These are phyloP conservation scores for Helicostylum pulchrum DNA, from an alignment of 192 early-diverging fungal species.

Conservation along the genomic window DNA sequence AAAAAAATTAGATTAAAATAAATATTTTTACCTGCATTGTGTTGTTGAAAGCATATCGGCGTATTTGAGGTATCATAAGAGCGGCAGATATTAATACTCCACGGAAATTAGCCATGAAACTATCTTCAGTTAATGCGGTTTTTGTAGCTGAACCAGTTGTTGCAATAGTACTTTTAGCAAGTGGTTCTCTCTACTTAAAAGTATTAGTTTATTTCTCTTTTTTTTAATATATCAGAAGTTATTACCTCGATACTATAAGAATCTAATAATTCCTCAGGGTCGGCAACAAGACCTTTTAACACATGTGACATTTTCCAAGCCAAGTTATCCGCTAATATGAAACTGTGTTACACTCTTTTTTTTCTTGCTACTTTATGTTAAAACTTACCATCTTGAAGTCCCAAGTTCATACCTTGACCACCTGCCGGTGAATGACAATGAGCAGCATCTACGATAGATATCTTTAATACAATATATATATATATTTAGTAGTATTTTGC, in stretches of 20 bases:
- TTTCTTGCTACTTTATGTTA: not conserved
- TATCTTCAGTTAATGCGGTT: not conserved
- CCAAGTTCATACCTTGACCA: constrained; percentile 44
- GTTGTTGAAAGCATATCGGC: not conserved
- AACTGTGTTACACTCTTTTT: not conserved
- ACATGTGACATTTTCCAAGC: constrained; percentile 49
- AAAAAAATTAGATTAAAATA: no score
- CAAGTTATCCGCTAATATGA: constrained; percentile 36
- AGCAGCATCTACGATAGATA: constrained; percentile 29
- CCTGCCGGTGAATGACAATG: constrained; percentile 38
- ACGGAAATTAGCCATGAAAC: not conserved
- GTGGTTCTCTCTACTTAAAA: constrained; percentile 4
- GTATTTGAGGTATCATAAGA: not conserved
- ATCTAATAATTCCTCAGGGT: constrained; percentile 34
- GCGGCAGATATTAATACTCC: not conserved
- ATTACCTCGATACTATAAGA: constrained; percentile 37
- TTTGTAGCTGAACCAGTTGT: not conserved
- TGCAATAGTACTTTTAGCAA: constrained; percentile 4
- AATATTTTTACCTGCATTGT: constrained; percentile 1
- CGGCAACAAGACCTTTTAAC: constrained; percentile 21
- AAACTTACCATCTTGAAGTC: constrained; percentile 40
- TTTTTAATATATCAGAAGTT: not conserved
- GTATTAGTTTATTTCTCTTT: not conserved
- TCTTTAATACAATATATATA: not conserved
- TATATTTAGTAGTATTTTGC: not conserved